A percentile compares a stretch with the other conserved stretches of the same genome.
Evolutionary conservation across 306 rosid genomes (phyloP).

Genomic region (Sphenostylis stenocarpa): DNA sequence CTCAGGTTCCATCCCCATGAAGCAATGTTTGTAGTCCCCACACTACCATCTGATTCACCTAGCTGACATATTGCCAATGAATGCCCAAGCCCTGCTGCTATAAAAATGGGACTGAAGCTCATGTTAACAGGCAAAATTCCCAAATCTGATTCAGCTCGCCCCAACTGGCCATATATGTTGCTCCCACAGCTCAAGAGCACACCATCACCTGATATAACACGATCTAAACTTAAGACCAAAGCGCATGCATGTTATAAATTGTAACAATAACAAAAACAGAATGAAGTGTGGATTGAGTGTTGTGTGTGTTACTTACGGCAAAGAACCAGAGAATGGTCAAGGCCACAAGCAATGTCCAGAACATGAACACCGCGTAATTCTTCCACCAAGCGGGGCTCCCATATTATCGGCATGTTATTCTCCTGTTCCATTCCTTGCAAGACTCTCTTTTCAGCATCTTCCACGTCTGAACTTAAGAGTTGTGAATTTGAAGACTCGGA

Average conservation of each 20-base stretch:
- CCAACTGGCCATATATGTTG: constrained; percentile 77
- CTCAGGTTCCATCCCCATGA: constrained; percentile 95
- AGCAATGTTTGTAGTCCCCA: constrained; percentile 46
- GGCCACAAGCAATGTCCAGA: constrained; percentile 81
- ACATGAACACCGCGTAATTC: constrained; percentile 60
- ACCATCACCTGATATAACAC: constrained; percentile 62
- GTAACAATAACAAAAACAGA: neutral
- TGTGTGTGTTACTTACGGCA: constrained; percentile 56
- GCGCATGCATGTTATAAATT: neutral
- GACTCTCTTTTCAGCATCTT: constrained; percentile 72
- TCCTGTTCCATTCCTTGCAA: constrained; percentile 70
- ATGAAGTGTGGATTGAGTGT: neutral
- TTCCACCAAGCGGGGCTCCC: constrained; percentile 80
- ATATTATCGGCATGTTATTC: constrained; percentile 73
- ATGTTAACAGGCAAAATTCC: constrained; percentile 75
- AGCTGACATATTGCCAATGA: constrained; percentile 75
- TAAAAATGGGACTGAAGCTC: constrained; percentile 43
- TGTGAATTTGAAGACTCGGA: constrained; percentile 28
- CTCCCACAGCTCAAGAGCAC: constrained; percentile 80
- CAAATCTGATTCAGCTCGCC: constrained; percentile 59
- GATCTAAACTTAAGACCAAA: constrained; percentile 17
- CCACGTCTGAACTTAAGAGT: constrained; percentile 43
- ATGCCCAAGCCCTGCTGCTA: constrained; percentile 92
- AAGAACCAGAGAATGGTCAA: constrained; percentile 87
- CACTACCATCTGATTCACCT: constrained; percentile 38